Percentiles rank a stretch among this genome's conserved stretches.
Conservation (phyloP, 495 filamentous ascomycete species). For the Annulohypoxylon stygium region DNA sequence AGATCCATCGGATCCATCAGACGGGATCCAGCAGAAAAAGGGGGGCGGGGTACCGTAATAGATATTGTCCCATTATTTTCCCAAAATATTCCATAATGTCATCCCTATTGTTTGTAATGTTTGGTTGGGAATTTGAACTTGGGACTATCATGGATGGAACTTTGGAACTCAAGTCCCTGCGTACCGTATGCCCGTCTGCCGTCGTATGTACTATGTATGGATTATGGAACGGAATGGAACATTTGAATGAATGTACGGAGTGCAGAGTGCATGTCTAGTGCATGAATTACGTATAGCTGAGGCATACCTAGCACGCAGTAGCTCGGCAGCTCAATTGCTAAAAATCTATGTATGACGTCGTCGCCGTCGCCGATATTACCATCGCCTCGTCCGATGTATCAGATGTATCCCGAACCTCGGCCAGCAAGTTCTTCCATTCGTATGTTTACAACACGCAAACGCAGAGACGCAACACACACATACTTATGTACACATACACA, state of each 20-base stretch:
- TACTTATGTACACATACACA: background rate
- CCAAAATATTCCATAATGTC: background rate
- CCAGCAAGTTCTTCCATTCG: slow-evolving; percentile 24
- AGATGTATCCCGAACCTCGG: slow-evolving; percentile 32
- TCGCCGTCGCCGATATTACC: slow-evolving; percentile 7
- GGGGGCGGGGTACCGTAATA: slow-evolving; percentile 24
- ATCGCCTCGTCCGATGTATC: slow-evolving; percentile 10
- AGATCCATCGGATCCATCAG: background rate
- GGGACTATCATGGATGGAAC: background rate
- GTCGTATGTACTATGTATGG: background rate
- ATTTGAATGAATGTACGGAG: background rate
- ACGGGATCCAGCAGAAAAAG: slow-evolving; percentile 7
- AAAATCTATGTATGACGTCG: slow-evolving; percentile 30
- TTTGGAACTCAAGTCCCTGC: slow-evolving; percentile 4
- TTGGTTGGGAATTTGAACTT: slow-evolving; percentile 2
- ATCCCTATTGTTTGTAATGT: background rate
- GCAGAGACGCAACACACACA: slow-evolving; percentile 1
- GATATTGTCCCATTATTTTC: background rate
- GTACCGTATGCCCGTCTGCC: background rate
- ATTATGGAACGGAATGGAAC: slow-evolving; percentile 1
- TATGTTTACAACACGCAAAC: slow-evolving; percentile 8
- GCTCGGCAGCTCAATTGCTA: background rate
- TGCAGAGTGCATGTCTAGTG: slow-evolving; percentile 1
- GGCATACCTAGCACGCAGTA: background rate
- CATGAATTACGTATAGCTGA: slow-evolving; percentile 11